phyloP scores from a whole-genome alignment of 306 rosid species.

The Psophocarpus tetragonolobus region DNA sequence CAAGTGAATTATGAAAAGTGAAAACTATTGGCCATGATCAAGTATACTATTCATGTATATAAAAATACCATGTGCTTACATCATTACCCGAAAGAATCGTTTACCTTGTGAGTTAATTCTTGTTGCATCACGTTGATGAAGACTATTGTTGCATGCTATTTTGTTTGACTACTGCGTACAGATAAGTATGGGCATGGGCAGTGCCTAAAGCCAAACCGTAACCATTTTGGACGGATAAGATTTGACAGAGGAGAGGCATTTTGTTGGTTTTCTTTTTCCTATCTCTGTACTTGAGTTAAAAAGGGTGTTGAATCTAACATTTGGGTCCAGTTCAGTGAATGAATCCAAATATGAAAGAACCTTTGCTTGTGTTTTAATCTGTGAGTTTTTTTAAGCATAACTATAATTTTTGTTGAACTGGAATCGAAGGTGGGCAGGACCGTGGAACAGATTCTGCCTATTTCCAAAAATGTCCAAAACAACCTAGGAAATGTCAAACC shows the following conservation, averaged over 20 bases:
- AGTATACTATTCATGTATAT: background rate
- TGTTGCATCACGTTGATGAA: background rate
- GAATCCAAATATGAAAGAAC: background rate
- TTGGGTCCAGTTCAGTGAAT: background rate
- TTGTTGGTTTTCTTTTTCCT: background rate
- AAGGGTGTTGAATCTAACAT: background rate
- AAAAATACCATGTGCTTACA: background rate
- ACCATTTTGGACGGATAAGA: slow-evolving; percentile 12
- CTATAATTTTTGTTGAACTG: background rate
- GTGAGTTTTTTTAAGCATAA: too few relatives aligned
- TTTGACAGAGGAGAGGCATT: background rate
- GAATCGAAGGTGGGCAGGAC: background rate
- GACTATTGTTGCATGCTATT: background rate
- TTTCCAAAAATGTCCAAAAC: slow-evolving; percentile 36
- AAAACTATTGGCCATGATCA: background rate
- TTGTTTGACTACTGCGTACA: background rate
- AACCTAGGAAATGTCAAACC: background rate
- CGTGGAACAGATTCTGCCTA: background rate
- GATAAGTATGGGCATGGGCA: background rate
- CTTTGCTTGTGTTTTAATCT: background rate
- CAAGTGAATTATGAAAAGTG: background rate
- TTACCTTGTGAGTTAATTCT: background rate
- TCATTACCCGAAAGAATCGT: background rate
- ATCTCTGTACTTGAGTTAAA: background rate
- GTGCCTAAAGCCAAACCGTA: slow-evolving; percentile 1